Evolutionary conservation across 495 filamentous ascomycete genomes (phyloP).

Genomic region (Terfezia claveryi): DNA sequence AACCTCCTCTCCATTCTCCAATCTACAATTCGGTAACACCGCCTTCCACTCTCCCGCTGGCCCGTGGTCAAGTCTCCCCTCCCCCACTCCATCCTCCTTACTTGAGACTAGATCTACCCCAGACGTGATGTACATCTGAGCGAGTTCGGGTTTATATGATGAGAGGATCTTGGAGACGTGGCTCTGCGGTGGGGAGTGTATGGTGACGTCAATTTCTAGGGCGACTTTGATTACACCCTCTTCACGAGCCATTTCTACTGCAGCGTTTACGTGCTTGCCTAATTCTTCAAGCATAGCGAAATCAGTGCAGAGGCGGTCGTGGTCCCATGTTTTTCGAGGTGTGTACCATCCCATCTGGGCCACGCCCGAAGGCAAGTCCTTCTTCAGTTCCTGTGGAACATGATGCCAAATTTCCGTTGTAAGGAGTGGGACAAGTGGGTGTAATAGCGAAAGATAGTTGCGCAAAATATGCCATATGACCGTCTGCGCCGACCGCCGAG

Average conservation of each 20-base stretch:
- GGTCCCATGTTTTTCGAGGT: slow-evolving; percentile 22
- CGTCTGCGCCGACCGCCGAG: slow-evolving; percentile 35
- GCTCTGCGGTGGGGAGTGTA: slow-evolving; percentile 9
- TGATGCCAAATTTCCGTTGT: slow-evolving; percentile 77
- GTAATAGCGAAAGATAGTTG: slow-evolving; percentile 51
- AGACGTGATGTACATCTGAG: slow-evolving; percentile 57
- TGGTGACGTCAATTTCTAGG: slow-evolving; percentile 9
- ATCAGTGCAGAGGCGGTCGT: slow-evolving; percentile 17
- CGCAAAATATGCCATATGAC: slow-evolving; percentile 48
- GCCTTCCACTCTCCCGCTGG: not conserved
- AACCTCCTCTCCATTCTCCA: slow-evolving; percentile 17
- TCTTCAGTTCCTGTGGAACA: slow-evolving; percentile 36
- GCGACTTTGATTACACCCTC: slow-evolving; percentile 10
- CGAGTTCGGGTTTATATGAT: slow-evolving; percentile 39
- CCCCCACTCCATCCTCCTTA: slow-evolving; percentile 6
- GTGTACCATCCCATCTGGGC: slow-evolving; percentile 11
- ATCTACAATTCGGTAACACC: slow-evolving; percentile 33
- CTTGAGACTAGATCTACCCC: slow-evolving; percentile 29
- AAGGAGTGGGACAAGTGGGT: slow-evolving; percentile 61
- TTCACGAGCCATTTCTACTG: not conserved
- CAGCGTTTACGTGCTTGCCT: not conserved
- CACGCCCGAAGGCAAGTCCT: slow-evolving; percentile 21
- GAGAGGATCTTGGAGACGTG: slow-evolving; percentile 23
- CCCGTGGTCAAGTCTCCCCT: slow-evolving; percentile 8
- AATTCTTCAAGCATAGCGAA: slow-evolving; percentile 3